Base-by-base conservation (phyloP, 768 basidiomycete species). In the Steccherinum ochraceum region DNA sequence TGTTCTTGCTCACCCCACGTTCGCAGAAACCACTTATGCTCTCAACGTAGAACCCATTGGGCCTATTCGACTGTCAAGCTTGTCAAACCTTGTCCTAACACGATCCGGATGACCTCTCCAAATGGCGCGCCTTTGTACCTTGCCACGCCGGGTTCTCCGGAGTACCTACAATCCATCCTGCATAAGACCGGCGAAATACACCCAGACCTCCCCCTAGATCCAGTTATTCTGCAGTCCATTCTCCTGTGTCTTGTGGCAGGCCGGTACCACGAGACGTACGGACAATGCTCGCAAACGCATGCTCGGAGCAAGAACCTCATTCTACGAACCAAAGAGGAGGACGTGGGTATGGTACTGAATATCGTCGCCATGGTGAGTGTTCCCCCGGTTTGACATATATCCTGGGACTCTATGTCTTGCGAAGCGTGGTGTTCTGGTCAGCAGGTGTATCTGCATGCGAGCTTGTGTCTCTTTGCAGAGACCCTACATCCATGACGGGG, bases 281-380 rank as follows among this genome's bases (percentile, higher is more conserved):
- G 30, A 16, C 30, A 35, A 16, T 35, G 30, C 30, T 43, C 41
- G 18, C 21, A n/a, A 18, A 43, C 41, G 11, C 16, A n/a, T 43
- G 18, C 41, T 10, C 7, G 41, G 16, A 70, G 82, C 57, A 81
- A 76, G 55, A 73, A 87, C 62, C 67, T 89, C 24, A 72, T 90
- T 50, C 67, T 90, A 16, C 74, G 83, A 41, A 78, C 84, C 1
- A 72, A 70, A 11, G 81, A 83, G 55, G 83, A 86, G 49, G 88
- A 89, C 52, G 66, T 88, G 25, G 60, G 71, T 21, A 61, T 81
- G 5, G 79, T 86, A 23, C 73, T 76, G 26, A 81, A 76, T 58
- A 69, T 89, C 27, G 74, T 74, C 12, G 67, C 73, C 46, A 71
- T 81, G 67, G 87, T 88, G 65, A 73, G 71, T 64, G 1, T 24